A percentile compares a stretch with the other conserved stretches of the same genome.
Evolutionary conservation across 441 rosid genomes (phyloP).

Genomic region (Adansonia gregorii): DNA sequence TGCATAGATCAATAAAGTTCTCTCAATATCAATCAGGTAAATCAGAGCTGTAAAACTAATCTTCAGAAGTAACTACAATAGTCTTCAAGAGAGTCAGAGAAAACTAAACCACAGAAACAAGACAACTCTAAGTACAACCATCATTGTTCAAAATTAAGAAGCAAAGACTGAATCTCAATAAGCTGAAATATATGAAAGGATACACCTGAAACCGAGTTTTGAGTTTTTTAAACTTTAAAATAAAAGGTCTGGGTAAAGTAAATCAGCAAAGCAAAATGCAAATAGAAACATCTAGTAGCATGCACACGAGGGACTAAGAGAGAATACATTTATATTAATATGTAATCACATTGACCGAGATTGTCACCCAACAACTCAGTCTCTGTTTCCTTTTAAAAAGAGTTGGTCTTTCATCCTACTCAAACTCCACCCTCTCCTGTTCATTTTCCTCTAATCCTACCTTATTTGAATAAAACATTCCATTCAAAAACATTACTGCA

Average conservation of each 20-base stretch:
- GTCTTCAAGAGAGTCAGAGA: conserved; percentile 11
- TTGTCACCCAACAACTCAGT: background rate
- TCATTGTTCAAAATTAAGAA: background rate
- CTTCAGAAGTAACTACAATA: conserved; percentile 9
- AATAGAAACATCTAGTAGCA: background rate
- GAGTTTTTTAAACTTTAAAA: background rate
- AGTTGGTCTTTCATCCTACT: background rate
- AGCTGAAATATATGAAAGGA: background rate
- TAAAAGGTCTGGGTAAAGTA: background rate
- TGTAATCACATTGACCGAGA: conserved; percentile 1
- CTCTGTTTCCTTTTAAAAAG: background rate
- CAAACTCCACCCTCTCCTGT: background rate
- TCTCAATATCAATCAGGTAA: conserved; percentile 22
- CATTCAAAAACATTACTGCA: background rate
- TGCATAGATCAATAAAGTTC: conserved; percentile 40
- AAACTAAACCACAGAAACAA: background rate
- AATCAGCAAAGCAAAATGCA: background rate
- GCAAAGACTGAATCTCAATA: background rate
- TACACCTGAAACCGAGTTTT: conserved; percentile 4
- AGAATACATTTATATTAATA: background rate
- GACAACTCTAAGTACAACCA: background rate
- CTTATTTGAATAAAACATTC: background rate
- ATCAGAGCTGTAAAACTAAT: conserved; percentile 23
- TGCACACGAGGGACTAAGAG: background rate
- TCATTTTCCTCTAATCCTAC: background rate